Conservation (phyloP, 2,329 filamentous ascomycete genomes). For the Aspergillus tanneri region DNA sequence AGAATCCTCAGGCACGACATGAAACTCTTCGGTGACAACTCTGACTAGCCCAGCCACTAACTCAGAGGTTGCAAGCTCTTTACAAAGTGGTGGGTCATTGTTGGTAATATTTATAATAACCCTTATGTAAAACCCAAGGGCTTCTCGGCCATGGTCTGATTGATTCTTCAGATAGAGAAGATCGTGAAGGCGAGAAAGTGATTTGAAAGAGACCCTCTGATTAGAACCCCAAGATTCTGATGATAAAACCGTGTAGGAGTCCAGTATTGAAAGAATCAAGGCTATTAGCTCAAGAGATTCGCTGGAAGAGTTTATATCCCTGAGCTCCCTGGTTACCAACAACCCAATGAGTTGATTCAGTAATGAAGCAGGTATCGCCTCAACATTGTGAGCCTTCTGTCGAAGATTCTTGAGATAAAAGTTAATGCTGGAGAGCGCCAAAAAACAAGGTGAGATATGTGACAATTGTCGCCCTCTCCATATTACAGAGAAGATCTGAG, state of each 20-base stretch:
- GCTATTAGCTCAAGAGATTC: conserved; percentile 26
- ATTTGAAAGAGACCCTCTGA: conserved; percentile 28
- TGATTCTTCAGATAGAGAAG: conserved; percentile 36
- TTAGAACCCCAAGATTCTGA: conserved; percentile 26
- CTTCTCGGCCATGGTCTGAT: conserved; percentile 21
- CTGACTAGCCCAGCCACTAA: conserved; percentile 39
- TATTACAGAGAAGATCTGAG: conserved; percentile 26
- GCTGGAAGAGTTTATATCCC: conserved; percentile 3
- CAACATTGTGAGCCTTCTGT: conserved; percentile 30
- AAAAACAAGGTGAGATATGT: conserved; percentile 32
- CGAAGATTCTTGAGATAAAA: conserved; percentile 33
- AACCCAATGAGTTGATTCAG: conserved; percentile 32
- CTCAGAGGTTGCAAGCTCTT: conserved; percentile 58
- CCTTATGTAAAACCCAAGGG: conserved; percentile 55
- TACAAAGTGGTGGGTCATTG: conserved; percentile 68
- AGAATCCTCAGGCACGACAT: conserved; percentile 30
- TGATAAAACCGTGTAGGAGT: conserved; percentile 35
- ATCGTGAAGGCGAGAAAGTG: conserved; percentile 38
- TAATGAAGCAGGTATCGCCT: conserved; percentile 27
- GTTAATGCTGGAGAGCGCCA: conserved; percentile 36
- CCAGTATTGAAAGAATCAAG: conserved; percentile 38
- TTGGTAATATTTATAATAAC: conserved; percentile 85
- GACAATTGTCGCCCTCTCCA: conserved; percentile 18
- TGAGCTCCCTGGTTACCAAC: conserved; percentile 20
- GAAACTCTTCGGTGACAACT: conserved; percentile 37